These are phyloP conservation scores for Cardamine resedifolia DNA, from an alignment of 345 rosid genomes.

Conservation along the genomic window DNA sequence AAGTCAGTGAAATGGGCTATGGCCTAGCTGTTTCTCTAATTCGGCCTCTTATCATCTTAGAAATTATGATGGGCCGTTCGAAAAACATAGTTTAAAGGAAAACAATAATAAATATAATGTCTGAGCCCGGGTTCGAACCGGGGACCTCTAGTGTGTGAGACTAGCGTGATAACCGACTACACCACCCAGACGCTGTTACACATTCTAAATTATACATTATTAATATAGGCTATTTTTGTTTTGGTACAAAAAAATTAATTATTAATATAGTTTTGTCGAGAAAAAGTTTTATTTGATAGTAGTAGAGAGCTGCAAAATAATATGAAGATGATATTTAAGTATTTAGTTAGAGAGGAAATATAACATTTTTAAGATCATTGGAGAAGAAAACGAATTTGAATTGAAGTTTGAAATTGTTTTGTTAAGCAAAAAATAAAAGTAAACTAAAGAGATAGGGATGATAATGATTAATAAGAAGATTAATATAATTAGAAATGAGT, in stretches of 20 bases:
- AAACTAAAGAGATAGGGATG: slow-evolving; percentile 6
- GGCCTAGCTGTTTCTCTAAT: neutral
- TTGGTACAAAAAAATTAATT: too few species aligned
- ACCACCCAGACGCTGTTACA: slow-evolving; percentile 49
- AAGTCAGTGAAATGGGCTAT: neutral
- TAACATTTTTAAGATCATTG: neutral
- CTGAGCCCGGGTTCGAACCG: slow-evolving; percentile 50
- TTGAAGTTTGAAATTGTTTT: slow-evolving; percentile 11
- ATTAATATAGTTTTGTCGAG: neutral
- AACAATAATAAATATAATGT: too few species aligned
- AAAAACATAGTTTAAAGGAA: neutral
- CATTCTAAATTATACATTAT: too few species aligned
- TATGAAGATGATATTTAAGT: neutral
- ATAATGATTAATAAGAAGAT: slow-evolving; percentile 14
- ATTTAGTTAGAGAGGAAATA: neutral
- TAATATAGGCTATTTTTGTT: too few species aligned
- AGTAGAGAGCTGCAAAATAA: neutral
- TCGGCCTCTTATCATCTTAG: too few species aligned
- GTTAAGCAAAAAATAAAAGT: neutral
- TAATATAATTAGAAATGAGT: neutral
- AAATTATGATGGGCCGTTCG: too few species aligned
- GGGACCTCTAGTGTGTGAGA: slow-evolving; percentile 87
- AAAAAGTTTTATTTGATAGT: neutral
- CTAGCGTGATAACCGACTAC: slow-evolving; percentile 65
- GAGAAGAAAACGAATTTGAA: slow-evolving; percentile 26